Conservation (phyloP, 2,329 filamentous ascomycete genomes). For the Elsinoe batatas region DNA sequence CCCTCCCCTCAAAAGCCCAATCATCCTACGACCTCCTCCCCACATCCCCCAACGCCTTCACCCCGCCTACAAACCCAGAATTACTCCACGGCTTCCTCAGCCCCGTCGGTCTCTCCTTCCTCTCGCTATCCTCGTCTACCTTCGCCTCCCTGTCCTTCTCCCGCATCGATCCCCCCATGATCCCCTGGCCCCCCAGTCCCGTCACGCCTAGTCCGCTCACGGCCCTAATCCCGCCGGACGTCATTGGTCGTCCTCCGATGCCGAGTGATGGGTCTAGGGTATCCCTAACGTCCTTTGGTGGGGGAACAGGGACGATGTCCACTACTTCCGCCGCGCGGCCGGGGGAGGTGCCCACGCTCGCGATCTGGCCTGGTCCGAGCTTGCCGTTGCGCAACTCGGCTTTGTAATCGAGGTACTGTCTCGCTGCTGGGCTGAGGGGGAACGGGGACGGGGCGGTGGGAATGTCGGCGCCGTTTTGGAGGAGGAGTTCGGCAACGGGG, state of each 20-base stretch:
- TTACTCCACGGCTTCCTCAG: slow-evolving; percentile 11
- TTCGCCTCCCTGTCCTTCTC: background rate
- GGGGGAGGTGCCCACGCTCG: slow-evolving; percentile 13
- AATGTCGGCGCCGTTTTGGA: slow-evolving; percentile 90
- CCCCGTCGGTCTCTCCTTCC: background rate
- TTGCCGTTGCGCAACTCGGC: slow-evolving; percentile 36
- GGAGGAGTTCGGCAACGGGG: slow-evolving; percentile 76
- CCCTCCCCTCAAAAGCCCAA: background rate
- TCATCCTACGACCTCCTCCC: background rate
- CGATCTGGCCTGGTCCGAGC: background rate
- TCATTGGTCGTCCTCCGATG: background rate
- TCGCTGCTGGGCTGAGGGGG: slow-evolving; percentile 69
- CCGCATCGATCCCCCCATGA: background rate
- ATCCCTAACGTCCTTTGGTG: background rate
- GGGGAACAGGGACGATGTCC: background rate
- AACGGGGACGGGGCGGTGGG: slow-evolving; percentile 67
- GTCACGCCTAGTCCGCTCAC: background rate
- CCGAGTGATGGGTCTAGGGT: too few species aligned
- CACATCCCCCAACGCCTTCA: slow-evolving; percentile 11
- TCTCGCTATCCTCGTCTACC: background rate
- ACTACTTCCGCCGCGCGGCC: background rate
- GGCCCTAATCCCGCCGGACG: background rate
- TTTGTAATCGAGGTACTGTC: slow-evolving; percentile 76
- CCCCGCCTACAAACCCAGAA: slow-evolving; percentile 10
- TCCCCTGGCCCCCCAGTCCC: background rate